These are phyloP conservation scores for Delphinella strobiligena DNA, from an alignment of 2,329 filamentous ascomycete species.

Conservation along the genomic window DNA sequence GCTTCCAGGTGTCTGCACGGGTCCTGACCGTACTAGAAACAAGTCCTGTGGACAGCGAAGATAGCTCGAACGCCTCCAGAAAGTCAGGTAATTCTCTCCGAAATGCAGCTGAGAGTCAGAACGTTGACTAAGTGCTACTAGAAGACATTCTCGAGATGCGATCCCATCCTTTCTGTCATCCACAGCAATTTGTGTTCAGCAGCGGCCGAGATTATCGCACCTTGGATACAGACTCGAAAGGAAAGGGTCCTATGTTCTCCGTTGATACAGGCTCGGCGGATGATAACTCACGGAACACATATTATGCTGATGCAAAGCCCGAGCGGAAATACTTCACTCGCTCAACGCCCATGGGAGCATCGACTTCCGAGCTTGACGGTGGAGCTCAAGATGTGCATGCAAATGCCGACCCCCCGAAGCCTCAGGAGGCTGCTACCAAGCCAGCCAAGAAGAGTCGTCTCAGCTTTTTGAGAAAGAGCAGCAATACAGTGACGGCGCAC, in stretches of 20 bases:
- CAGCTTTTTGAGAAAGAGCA: conserved; percentile 8
- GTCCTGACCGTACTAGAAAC: conserved; percentile 4
- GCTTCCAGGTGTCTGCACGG: background rate
- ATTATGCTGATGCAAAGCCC: background rate
- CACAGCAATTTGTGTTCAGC: background rate
- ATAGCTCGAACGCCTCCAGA: conserved; percentile 5
- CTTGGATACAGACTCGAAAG: background rate
- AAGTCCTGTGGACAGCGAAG: conserved; percentile 9
- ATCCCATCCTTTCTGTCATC: conserved; percentile 2
- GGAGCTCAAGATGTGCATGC: background rate
- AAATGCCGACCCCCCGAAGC: background rate
- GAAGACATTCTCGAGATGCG: conserved; percentile 4
- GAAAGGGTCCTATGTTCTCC: background rate
- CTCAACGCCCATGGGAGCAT: background rate
- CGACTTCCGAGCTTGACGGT: background rate
- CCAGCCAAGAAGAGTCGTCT: conserved; percentile 10
- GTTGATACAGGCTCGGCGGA: background rate
- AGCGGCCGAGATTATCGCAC: background rate
- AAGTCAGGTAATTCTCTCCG: conserved; percentile 1
- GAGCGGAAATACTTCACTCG: conserved; percentile 8
- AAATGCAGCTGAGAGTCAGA: too few species aligned
- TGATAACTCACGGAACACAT: too few species aligned
- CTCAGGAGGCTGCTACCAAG: background rate
- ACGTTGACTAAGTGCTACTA: too few species aligned
- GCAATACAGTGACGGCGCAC: conserved; percentile 9